Base-by-base conservation (phyloP, 371 early-diverging fungal species). In the Circinella umbellata region DNA sequence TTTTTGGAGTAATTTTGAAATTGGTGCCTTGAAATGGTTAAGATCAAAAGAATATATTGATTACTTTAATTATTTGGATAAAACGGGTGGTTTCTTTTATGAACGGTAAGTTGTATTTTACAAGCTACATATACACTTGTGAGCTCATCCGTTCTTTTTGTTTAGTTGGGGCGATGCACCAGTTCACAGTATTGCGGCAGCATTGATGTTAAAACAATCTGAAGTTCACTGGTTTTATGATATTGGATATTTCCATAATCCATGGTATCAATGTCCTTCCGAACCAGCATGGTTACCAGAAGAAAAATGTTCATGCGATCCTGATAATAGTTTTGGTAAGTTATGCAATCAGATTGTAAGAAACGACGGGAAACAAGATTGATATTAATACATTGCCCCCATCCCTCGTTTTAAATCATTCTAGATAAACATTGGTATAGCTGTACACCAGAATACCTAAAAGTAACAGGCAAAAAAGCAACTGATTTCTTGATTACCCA, bases 81-180 rank as follows among this genome's bases (percentile, higher is more conserved):
- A 80, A 55, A 66, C 86, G 5, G 94, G 94, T 35, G 96, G 92
- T 3, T 97, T 99, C 76, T 99, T 93, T 75, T 97, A 97, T 78
- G 99, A 99, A 74, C 84, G 96, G 78, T 87, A 98, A 97, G 77
- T 92, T 87, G 69, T 81, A 84, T 61, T 73, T 76, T 34, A 48
- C 57, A 35, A 27, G 27, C 27, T 27, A 27, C 2, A 27, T 27
- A 27, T 27, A 27, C 27, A 27, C 27, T 27, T 27, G 27, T 27
- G 27, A 27, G 2, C 27, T 27, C 27, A 27, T 27, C 27, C 27
- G 27, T 42, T 51, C 1, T 51, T n/a, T 13, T 57, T 34, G 11
- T 42, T n/a, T 69, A 73, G 84, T 76, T 97, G 97, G 97, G 97
- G 98, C 4, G 98, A 98, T 85, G 98, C 98, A 0, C 98, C 99